A percentile compares a stretch with the other conserved stretches of the same genome.
Conservation (phyloP, 2,329 filamentous ascomycete genomes). For the Leptographium lundbergii region DNA sequence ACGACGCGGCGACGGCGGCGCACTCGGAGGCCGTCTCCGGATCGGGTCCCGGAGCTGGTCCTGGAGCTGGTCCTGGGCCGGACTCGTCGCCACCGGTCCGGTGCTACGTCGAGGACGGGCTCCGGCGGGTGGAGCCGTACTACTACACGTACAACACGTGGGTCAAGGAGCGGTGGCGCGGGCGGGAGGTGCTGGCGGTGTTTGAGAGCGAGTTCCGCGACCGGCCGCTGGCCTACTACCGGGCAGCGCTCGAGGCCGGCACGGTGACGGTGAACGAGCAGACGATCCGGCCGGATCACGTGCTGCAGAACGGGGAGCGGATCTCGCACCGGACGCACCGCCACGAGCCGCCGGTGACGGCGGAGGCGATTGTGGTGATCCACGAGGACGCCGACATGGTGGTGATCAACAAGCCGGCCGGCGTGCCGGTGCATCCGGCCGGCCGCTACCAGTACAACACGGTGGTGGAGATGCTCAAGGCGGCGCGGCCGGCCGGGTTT, state of each 20-base stretch:
- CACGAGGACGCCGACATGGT: constrained; percentile 90
- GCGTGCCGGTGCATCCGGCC: constrained; percentile 88
- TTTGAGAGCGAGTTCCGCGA: constrained; percentile 90
- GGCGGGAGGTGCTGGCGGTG: constrained; percentile 67
- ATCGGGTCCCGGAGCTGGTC: no score
- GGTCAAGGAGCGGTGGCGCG: constrained; percentile 89
- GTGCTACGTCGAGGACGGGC: constrained; percentile 72
- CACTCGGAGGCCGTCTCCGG: no score
- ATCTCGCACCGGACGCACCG: constrained; percentile 90
- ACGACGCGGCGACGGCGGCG: constrained; percentile 7
- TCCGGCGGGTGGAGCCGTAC: constrained; percentile 77
- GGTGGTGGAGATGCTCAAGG: constrained; percentile 82
- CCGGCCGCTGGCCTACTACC: constrained; percentile 75
- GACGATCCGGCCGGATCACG: constrained; percentile 50
- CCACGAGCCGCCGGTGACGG: constrained; percentile 87
- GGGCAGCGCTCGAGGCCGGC: constrained; percentile 67
- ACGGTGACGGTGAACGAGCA: constrained; percentile 72
- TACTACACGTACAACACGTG: constrained; percentile 90
- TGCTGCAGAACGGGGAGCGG: constrained; percentile 78
- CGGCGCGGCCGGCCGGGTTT: constrained; percentile 49
- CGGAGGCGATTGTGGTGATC: constrained; percentile 65
- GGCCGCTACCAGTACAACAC: constrained; percentile 95
- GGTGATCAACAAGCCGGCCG: constrained; percentile 93
- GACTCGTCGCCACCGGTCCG: constrained; percentile 41
- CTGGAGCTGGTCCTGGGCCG: no score